Conservation (phyloP, 2,329 filamentous ascomycete genomes). For the Fusarium lateritium region DNA sequence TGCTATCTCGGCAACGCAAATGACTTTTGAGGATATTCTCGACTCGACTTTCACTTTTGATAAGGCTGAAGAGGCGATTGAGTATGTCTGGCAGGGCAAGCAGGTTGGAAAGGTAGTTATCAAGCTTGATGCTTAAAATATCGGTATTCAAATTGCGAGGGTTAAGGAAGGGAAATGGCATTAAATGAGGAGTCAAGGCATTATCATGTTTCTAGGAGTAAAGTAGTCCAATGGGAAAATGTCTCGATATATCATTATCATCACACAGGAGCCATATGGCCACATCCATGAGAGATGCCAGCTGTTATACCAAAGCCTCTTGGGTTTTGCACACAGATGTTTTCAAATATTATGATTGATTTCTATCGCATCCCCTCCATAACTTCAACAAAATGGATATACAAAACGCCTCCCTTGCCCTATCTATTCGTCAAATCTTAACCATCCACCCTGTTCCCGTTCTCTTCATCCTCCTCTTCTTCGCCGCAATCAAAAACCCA, state of each 20-base stretch:
- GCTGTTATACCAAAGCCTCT: too few relatives aligned
- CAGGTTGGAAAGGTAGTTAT: conserved; percentile 61
- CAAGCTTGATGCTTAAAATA: conserved; percentile 5
- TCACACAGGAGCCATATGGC: too few relatives aligned
- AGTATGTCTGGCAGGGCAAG: conserved; percentile 59
- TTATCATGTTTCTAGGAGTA: not conserved
- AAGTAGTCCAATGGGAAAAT: too few relatives aligned
- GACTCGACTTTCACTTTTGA: conserved; percentile 57
- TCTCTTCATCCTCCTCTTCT: conserved; percentile 57
- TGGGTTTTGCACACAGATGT: too few relatives aligned
- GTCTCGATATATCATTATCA: too few relatives aligned
- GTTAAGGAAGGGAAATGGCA: not conserved
- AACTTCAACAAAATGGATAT: not conserved
- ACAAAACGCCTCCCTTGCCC: not conserved
- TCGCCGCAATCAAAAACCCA: conserved; percentile 57
- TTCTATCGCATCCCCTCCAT: not conserved
- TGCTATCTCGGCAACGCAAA: conserved; percentile 54
- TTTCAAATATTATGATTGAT: too few relatives aligned
- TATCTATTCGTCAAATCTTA: conserved; percentile 54
- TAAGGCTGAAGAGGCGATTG: conserved; percentile 58
- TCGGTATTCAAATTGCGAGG: too few relatives aligned
- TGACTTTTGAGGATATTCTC: conserved; percentile 57
- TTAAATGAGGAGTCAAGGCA: not conserved
- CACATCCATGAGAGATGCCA: too few relatives aligned
- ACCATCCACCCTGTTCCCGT: conserved; percentile 56